A percentile compares a stretch with the other conserved stretches of the same genome.
Conservation (phyloP, 2,329 filamentous ascomycete species). For the Beauveria australis region DNA sequence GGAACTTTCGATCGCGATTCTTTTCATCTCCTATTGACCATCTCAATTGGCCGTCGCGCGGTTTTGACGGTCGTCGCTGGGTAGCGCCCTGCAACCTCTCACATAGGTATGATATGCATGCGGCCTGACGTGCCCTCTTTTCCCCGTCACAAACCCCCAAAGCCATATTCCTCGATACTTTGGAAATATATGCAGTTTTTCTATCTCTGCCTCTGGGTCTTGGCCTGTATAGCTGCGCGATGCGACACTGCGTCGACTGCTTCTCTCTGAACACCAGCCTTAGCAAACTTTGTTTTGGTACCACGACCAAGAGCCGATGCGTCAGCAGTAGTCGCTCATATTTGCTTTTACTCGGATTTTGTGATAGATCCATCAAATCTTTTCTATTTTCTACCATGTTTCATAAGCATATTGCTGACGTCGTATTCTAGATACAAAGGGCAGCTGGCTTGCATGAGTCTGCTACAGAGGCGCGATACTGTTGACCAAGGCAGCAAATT, state of each 20-base stretch:
- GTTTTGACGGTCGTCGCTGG: background rate
- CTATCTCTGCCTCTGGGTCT: background rate
- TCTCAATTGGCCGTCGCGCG: background rate
- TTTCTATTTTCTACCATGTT: background rate
- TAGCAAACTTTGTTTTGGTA: constrained; percentile 2
- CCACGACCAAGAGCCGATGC: background rate
- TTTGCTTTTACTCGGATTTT: background rate
- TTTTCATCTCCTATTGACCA: background rate
- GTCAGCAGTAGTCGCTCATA: background rate
- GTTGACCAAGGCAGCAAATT: background rate
- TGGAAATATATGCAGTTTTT: too few species aligned
- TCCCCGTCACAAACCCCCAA: background rate
- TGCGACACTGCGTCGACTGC: background rate
- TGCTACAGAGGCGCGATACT: background rate
- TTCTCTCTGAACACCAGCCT: background rate
- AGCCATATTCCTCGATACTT: background rate
- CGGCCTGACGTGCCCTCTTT: background rate
- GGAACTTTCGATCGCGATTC: background rate
- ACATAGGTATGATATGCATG: constrained; percentile 2
- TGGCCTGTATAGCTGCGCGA: background rate
- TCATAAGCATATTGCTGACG: background rate
- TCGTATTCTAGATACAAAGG: background rate
- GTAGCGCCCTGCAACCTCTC: background rate
- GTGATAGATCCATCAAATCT: too few species aligned
- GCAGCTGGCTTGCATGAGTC: background rate